Percentiles rank a stretch among this genome's conserved stretches.
Conservation (phyloP, 2,329 filamentous ascomycete species). For the Fusarium humuli region DNA sequence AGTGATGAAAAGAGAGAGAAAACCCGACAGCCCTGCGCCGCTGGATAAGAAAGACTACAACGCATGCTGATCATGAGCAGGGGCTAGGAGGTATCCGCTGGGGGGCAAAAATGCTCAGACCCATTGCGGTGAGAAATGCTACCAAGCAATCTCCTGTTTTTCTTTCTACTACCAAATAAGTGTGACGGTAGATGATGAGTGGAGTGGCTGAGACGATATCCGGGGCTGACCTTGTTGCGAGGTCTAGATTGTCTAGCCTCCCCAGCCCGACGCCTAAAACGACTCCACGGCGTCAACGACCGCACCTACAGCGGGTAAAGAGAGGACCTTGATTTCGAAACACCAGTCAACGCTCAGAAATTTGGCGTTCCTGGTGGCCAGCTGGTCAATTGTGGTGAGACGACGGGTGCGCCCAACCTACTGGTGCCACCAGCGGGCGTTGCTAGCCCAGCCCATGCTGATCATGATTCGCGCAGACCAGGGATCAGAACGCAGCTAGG, state of each 20-base stretch:
- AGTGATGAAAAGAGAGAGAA: slow-evolving; percentile 13
- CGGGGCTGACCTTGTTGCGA: slow-evolving; percentile 41
- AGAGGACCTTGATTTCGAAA: slow-evolving; percentile 1
- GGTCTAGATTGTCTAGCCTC: slow-evolving; percentile 46
- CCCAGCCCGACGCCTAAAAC: slow-evolving; percentile 29
- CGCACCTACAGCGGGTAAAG: slow-evolving; percentile 2
- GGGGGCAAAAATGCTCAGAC: slow-evolving; percentile 18
- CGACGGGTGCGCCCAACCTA: slow-evolving; percentile 28
- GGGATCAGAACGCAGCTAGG: slow-evolving; percentile 40
- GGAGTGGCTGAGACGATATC: slow-evolving; percentile 45
- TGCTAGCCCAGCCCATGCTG: slow-evolving; percentile 21
- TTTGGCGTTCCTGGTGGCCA: slow-evolving; percentile 35
- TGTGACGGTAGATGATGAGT: slow-evolving; percentile 40
- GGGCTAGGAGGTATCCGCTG: slow-evolving; percentile 22
- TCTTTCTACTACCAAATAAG: slow-evolving; percentile 28
- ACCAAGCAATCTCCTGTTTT: slow-evolving; percentile 15
- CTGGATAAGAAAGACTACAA: slow-evolving; percentile 11
- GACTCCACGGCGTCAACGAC: slow-evolving; percentile 32
- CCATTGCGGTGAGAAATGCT: slow-evolving; percentile 8
- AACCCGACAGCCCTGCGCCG: slow-evolving; percentile 2
- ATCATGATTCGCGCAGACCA: slow-evolving; percentile 42
- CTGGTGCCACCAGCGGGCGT: slow-evolving; percentile 38
- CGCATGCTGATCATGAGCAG: slow-evolving; percentile 29
- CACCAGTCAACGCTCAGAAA: slow-evolving; percentile 13
- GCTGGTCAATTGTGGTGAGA: slow-evolving; percentile 39